Evolutionary conservation across 306 rosid species (phyloP).

Genomic region (Morella rubra): DNA sequence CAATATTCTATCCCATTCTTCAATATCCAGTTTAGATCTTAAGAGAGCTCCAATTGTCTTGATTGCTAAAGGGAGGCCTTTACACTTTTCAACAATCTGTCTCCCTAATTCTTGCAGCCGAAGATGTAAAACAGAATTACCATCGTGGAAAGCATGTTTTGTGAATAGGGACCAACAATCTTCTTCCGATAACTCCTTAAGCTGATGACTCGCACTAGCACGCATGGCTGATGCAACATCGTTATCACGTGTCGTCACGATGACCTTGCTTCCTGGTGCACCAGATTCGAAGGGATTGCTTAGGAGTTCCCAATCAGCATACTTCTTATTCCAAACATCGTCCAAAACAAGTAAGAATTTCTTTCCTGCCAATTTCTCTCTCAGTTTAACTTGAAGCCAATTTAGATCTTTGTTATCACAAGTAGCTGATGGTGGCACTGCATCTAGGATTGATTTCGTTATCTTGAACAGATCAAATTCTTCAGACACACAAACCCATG

Average conservation of each 20-base stretch:
- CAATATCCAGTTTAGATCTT: neutral
- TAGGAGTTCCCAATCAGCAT: conserved; percentile 15
- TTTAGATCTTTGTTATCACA: neutral
- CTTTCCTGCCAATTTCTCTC: neutral
- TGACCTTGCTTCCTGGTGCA: conserved; percentile 17
- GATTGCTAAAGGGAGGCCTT: conserved; percentile 24
- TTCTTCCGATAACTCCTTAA: neutral
- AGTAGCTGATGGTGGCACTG: neutral
- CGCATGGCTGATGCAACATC: neutral
- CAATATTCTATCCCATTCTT: conserved; percentile 3
- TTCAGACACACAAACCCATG: conserved; percentile 17
- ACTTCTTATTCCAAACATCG: conserved; percentile 22
- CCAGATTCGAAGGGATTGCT: conserved; percentile 7
- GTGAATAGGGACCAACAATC: conserved; percentile 15
- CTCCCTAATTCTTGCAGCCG: neutral
- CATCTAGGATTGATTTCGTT: neutral
- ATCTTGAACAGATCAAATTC: conserved; percentile 2
- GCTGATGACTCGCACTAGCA: neutral
- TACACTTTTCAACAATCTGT: conserved; percentile 13
- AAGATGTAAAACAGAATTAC: neutral
- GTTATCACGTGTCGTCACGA: conserved; percentile 1
- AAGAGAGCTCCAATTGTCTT: conserved; percentile 19
- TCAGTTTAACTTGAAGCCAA: neutral
- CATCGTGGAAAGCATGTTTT: conserved; percentile 10
- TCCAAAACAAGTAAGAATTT: conserved; percentile 13